A percentile compares a stretch with the other conserved stretches of the same genome.
phyloP scores from a whole-genome alignment of 768 basidiomycete genomes.

The Xerocomellus chrysenteron region DNA sequence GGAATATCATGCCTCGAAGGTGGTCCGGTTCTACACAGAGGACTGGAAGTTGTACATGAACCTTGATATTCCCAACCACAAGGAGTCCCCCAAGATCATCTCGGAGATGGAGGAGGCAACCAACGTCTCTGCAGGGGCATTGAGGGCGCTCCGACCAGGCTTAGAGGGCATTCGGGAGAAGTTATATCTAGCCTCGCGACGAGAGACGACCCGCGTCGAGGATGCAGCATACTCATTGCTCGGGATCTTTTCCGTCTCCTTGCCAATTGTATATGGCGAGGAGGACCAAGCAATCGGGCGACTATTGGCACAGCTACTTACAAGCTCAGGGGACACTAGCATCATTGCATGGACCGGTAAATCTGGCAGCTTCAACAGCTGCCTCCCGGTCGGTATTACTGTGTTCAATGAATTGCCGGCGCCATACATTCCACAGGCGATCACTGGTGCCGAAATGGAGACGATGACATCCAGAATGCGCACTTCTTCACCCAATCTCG shows the following conservation, averaged over 20 bases:
- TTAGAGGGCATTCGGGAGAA: constrained; percentile 9
- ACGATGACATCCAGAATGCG: not conserved
- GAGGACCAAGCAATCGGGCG: constrained; percentile 5
- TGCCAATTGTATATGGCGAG: constrained; percentile 11
- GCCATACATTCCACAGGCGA: not conserved
- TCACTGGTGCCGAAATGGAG: too few relatives aligned
- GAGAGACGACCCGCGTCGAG: constrained; percentile 4
- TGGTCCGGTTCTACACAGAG: too few relatives aligned
- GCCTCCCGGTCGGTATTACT: too few relatives aligned
- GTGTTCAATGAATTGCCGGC: too few relatives aligned
- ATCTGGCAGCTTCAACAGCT: not conserved
- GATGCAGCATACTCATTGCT: constrained; percentile 11
- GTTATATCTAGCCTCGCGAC: constrained; percentile 8
- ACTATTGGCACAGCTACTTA: constrained; percentile 4
- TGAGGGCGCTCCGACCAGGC: constrained; percentile 5
- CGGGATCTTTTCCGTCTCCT: not conserved
- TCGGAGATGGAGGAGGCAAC: constrained; percentile 11
- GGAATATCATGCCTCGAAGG: too few relatives aligned
- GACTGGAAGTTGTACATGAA: too few relatives aligned
- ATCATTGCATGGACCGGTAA: constrained; percentile 11
- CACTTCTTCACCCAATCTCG: not conserved
- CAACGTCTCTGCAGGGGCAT: not conserved
- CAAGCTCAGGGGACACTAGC: constrained; percentile 1
- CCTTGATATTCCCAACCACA: not conserved
- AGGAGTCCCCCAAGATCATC: constrained; percentile 1